Evolutionary conservation across 2,329 filamentous ascomycete species (phyloP), one percentile per base, ranked within the genome.

Genomic region (Ramularia endophylla): DNA sequence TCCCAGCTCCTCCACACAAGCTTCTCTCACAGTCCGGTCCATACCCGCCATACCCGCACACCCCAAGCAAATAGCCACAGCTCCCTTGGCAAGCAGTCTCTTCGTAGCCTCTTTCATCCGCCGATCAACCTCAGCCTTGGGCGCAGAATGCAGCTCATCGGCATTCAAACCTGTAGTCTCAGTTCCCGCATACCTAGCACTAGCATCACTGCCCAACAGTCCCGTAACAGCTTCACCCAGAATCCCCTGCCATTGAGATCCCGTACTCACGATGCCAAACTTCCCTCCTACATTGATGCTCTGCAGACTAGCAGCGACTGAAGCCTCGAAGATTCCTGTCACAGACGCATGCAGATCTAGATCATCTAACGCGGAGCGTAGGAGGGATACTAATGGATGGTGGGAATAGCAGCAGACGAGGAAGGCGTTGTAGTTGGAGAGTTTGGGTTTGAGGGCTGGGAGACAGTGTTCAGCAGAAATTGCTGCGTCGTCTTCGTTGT

Each of bases 21-120:
- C 83, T 31, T 76, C 72, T 25, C 82, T 74, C 28, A 95, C 87
- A 44, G 82, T 82, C 29, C 78, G 71, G 54, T 92, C 84, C 65
- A 95, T 74, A 0, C 88, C 89, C 1, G 83, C 81, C 89, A 95
- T 95, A 0, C 88, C 89, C 2, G 86, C 89, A 61, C 89, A 95
- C 0, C 89, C 89, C 69, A 95, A 75, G 56, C 87, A 84, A 6
- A 95, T 77, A 17, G 81, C 84, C 25, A 43, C 45, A 18, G 51
- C 52, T 4, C 53, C 52, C 7, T 40, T 38, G 6, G 41, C 61
- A 19, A 94, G 64, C 18, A 95, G 66, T 37, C 73, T 69, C 60
- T 73, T 77, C 0, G 86, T 85, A 0, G 88, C 87, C 12, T 78
- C 73, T 51, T 73, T 80, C 59, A 95, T 78, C 55, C 78, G 80